Conservation (phyloP, 768 basidiomycete genomes). For the Psilocybe cyanescens region DNA sequence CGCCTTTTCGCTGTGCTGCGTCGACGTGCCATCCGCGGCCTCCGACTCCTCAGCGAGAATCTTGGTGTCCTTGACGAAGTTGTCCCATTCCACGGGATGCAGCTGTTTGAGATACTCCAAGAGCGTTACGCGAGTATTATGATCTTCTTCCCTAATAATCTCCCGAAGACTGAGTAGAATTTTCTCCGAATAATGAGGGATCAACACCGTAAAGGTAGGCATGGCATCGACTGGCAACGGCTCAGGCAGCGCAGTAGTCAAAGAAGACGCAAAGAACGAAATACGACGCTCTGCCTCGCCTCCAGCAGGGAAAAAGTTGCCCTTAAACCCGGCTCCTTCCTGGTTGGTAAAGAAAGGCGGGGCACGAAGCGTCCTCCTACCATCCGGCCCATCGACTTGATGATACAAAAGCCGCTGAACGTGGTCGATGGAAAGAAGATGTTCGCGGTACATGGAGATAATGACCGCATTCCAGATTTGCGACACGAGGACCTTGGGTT, state of each 20-base stretch:
- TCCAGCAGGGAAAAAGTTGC: conserved; percentile 90
- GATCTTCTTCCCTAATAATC: conserved; percentile 98
- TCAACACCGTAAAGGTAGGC: conserved; percentile 99
- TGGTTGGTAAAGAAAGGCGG: conserved; percentile 99
- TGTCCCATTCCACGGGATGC: conserved; percentile 99
- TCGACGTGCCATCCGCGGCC: conserved; percentile 55
- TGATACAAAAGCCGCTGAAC: conserved; percentile 98
- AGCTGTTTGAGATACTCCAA: conserved; percentile 98
- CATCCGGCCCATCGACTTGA: conserved; percentile 89
- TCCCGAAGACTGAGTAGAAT: conserved; percentile 95
- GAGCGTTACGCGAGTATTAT: conserved; percentile 94
- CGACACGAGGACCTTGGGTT: conserved; percentile 98
- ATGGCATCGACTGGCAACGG: conserved; percentile 96
- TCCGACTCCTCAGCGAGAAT: conserved; percentile 93
- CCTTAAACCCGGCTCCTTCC: conserved; percentile 66
- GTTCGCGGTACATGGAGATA: conserved; percentile 99
- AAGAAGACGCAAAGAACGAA: conserved; percentile 97
- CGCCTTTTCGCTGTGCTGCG: conserved; percentile 71
- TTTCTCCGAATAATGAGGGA: conserved; percentile 99
- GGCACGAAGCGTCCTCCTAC: conserved; percentile 89
- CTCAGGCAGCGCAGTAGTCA: conserved; percentile 94
- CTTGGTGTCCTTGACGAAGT: conserved; percentile 99
- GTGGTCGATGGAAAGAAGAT: conserved; percentile 96
- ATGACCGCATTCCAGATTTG: conserved; percentile 99
- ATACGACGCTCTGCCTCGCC: conserved; percentile 98